Conservation (phyloP, 129 eudicot species). For the Erigeron canadensis region DNA sequence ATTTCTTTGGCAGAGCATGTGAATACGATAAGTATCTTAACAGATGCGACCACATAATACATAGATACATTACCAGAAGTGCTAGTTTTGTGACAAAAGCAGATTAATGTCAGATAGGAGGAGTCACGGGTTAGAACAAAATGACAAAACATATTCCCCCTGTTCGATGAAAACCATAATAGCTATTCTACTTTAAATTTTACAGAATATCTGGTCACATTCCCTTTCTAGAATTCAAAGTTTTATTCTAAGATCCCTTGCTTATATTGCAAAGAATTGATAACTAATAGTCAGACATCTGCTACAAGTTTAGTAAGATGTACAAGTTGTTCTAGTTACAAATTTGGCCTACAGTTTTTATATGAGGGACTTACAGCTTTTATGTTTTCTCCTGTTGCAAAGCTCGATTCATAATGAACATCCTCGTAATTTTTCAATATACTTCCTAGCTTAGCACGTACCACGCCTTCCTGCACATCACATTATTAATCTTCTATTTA, state of each 20-base stretch:
- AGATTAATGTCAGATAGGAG: background rate
- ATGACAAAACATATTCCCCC: background rate
- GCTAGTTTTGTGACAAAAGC: background rate
- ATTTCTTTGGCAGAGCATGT: background rate
- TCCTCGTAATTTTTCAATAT: conserved; percentile 52
- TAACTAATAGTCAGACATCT: background rate
- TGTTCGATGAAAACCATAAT: background rate
- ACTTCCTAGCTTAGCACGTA: conserved; percentile 68
- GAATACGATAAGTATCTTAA: background rate
- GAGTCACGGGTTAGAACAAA: background rate
- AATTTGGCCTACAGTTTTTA: background rate
- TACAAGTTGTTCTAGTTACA: background rate
- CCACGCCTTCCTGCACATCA: conserved; percentile 71
- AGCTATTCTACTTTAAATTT: background rate
- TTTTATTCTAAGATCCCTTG: background rate
- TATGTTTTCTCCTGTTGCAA: conserved; percentile 74
- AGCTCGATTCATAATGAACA: conserved; percentile 66
- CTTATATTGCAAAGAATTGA: background rate
- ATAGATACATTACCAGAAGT: too few species aligned
- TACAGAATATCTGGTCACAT: too few species aligned
- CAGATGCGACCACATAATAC: background rate
- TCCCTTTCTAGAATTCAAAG: background rate
- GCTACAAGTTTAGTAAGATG: conserved; percentile 3
- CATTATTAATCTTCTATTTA: conserved; percentile 2
- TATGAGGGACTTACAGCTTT: conserved; percentile 54